A percentile compares a stretch with the other conserved stretches of the same genome.
Conservation (phyloP, 169 alveolate species). For the Plasmodium relictum region DNA sequence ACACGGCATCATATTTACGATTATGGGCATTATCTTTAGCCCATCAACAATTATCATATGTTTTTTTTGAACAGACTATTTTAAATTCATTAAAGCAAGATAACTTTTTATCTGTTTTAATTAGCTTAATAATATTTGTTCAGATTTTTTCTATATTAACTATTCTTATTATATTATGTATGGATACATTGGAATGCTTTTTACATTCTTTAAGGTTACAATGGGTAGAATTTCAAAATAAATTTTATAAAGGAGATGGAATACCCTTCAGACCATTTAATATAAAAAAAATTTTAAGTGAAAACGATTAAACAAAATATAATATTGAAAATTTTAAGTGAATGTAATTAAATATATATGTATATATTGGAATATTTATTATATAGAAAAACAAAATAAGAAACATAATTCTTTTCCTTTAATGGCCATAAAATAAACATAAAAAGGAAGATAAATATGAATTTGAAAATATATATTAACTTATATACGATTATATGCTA, state of each 20-base stretch:
- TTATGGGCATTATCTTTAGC: conserved; percentile 99
- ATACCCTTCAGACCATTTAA: conserved; percentile 78
- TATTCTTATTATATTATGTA: conserved; percentile 96
- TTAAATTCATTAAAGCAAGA: conserved; percentile 68
- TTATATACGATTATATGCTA: neutral
- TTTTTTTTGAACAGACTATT: conserved; percentile 92
- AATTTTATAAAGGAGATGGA: conserved; percentile 99
- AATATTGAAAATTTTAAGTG: neutral
- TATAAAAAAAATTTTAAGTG: conserved; percentile 51
- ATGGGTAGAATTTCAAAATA: conserved; percentile 99
- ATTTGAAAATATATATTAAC: neutral
- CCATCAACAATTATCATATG: conserved; percentile 97
- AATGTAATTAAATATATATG: neutral
- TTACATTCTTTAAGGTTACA: conserved; percentile 99
- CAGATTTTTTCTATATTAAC: conserved; percentile 93
- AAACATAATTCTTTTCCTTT: no score
- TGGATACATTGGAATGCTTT: conserved; percentile 99
- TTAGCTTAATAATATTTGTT: conserved; percentile 87
- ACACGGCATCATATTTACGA: conserved; percentile 99
- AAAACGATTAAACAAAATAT: conserved; percentile 4
- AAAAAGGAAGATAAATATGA: neutral
- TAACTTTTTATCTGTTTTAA: conserved; percentile 64
- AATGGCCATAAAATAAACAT: neutral
- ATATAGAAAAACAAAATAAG: no score
- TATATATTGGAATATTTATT: neutral